Evolutionary conservation across 2,329 filamentous ascomycete species (phyloP), one percentile per base, ranked within the genome.

Genomic region (Paracoccidioides lutzii): DNA sequence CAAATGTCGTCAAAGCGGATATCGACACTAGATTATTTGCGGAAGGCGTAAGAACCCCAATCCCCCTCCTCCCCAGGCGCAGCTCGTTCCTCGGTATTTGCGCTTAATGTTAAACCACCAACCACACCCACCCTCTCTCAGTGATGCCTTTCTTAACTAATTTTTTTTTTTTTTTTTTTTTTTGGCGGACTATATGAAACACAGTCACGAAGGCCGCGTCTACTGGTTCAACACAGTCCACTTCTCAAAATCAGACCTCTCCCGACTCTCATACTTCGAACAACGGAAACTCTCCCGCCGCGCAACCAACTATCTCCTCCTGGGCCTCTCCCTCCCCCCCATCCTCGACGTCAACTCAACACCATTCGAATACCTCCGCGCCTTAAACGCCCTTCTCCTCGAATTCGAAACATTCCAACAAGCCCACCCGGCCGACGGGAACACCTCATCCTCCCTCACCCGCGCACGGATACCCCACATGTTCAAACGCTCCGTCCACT

Each of bases 191-290:
- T 22, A 35, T 8, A 30, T 45, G n/a, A 46, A 12, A 14, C 54
- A 53, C 67, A 95, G 89, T 33, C 90, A 98, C 67, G 90, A 96
- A 73, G 90, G 91, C 58, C 84, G 89, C 57, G 84, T 95, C 44
- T 97, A 95, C 75, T 97, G 93, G 90, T 96, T 97, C 77, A 96
- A 96, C 73, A 96, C 93, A 0, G 82, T 95, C 58, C 86, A 95
- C 66, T 95, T 95, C 72, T 88, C 90, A 61, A 87, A 88, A 65
- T 71, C 81, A 35, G 89, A 95, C 69, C 78, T 97, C 38, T 76
- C 80, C 53, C 84, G 85, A 66, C 85, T 96, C 75, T 84, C 91
- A 48, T 95, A 89, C 67, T 91, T 94, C 67, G 87, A 94, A 57
- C 76, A 82, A 3, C 83, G 87, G 60, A 93, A 91, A 67, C 82